Conservation (phyloP, 495 filamentous ascomycete species). For the Daldinia childiae region DNA sequence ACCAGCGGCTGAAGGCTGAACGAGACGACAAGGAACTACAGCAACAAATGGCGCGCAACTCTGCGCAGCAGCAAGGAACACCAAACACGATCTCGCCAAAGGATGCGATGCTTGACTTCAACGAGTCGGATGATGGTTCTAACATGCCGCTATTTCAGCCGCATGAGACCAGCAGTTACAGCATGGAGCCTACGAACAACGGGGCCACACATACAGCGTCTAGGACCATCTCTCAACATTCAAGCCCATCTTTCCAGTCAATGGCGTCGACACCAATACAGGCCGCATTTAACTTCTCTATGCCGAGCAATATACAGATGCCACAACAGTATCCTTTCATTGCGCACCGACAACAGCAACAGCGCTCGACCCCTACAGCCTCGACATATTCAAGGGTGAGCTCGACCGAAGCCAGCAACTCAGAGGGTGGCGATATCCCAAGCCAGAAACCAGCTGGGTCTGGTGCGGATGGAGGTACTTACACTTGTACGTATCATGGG, state of each 20-base stretch:
- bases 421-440: slow-evolving; percentile 40
- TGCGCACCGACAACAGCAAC: slow-evolving; percentile 53
- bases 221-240: slow-evolving; percentile 42
- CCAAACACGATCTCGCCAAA: slow-evolving; percentile 96
- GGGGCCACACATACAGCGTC: slow-evolving; percentile 23
- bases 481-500: slow-evolving; percentile 94
- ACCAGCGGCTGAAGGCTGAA: slow-evolving; percentile 68
- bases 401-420: slow-evolving; percentile 51
- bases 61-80: slow-evolving; percentile 56
- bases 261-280: slow-evolving; percentile 56
- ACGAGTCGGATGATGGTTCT: slow-evolving; percentile 73
- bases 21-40: slow-evolving; percentile 63
- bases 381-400: slow-evolving; percentile 52
- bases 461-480: slow-evolving; percentile 82
- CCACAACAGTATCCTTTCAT: slow-evolving; percentile 70
- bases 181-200: slow-evolving; percentile 46
- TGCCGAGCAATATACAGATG: slow-evolving; percentile 58
- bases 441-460: slow-evolving; percentile 67
- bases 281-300: slow-evolving; percentile 49
- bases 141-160: slow-evolving; percentile 75
- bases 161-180: slow-evolving; percentile 47
- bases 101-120: slow-evolving; percentile 87
- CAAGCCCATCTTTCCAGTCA: slow-evolving; percentile 53
- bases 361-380: slow-evolving; percentile 51
- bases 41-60: slow-evolving; percentile 59